phyloP scores from a whole-genome alignment of 768 basidiomycete species.

The Boletus tomentosulus region DNA sequence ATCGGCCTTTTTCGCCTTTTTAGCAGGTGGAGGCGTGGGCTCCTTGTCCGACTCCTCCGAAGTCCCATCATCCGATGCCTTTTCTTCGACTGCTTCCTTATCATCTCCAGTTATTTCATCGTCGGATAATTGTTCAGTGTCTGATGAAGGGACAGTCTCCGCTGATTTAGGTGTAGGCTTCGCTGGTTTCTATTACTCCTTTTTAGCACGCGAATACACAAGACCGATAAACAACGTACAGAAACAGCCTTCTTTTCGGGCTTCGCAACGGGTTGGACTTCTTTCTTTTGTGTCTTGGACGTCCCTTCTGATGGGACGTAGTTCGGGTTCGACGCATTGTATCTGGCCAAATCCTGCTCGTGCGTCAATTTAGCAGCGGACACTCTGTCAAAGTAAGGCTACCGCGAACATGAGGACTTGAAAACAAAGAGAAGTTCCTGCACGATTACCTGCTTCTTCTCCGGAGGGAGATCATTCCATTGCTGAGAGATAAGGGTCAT shows the following conservation, averaged over 20 bases:
- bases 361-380: conserved; percentile 61
- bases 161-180: conserved; percentile 25
- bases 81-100: conserved; percentile 13
- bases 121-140: conserved; percentile 29
- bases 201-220: conserved; percentile 15
- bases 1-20: conserved; percentile 27
- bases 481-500: conserved; percentile 64
- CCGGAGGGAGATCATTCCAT: conserved; percentile 66
- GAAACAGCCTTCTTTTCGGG: conserved; percentile 21
- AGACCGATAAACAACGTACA: conserved; percentile 16
- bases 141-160: conserved; percentile 24
- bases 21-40: conserved; percentile 28
- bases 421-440: not conserved
- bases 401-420: not conserved
- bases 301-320: conserved; percentile 45
- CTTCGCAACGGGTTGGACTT: conserved; percentile 28
- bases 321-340: conserved; percentile 52
- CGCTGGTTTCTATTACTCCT: conserved; percentile 18
- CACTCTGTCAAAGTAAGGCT: conserved; percentile 40
- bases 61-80: conserved; percentile 19
- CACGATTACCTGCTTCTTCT: conserved; percentile 70
- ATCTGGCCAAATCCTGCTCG: conserved; percentile 57
- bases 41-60: conserved; percentile 28
- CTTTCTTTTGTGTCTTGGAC: conserved; percentile 30
- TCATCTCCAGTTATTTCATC: conserved; percentile 27